A percentile compares a stretch with the other conserved stretches of the same genome.
Evolutionary conservation across 2,329 filamentous ascomycete species (phyloP).

Genomic region (Trichophaea hybrida): DNA sequence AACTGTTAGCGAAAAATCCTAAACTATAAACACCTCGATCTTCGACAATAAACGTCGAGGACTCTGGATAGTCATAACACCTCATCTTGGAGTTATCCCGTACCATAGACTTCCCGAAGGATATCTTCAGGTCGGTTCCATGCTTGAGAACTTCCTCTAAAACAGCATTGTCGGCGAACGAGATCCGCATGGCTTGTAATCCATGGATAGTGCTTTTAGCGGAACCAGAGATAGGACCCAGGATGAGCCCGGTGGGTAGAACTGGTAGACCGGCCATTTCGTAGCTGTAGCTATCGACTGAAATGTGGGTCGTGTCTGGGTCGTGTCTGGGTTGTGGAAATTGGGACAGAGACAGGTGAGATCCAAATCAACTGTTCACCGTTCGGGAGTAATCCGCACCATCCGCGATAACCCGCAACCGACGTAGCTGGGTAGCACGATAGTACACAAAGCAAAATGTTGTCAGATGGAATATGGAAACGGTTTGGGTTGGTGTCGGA

Average conservation of each 20-base stretch:
- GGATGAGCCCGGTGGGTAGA: background rate
- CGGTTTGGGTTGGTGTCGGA: background rate
- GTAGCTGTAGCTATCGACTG: background rate
- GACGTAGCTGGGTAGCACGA: background rate
- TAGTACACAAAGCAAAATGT: background rate
- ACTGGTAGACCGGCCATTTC: background rate
- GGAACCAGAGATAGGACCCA: background rate
- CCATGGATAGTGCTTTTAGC: background rate
- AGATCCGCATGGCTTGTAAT: conserved; percentile 21
- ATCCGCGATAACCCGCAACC: background rate
- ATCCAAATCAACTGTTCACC: background rate
- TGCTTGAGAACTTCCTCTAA: conserved; percentile 23
- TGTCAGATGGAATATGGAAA: background rate
- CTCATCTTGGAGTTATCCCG: conserved; percentile 3
- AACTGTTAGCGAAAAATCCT: conserved; percentile 17
- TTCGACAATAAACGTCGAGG: conserved; percentile 4
- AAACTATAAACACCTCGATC: background rate
- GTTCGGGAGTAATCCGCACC: background rate
- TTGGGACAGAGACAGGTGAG: background rate
- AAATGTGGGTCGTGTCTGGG: background rate
- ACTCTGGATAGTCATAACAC: background rate
- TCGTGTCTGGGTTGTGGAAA: background rate
- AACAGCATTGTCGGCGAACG: conserved; percentile 15
- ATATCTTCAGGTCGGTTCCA: conserved; percentile 24
- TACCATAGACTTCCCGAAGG: conserved; percentile 26